Evolutionary conservation across 805 yeast species (phyloP).

Genomic region (Starmera quercuum): DNA sequence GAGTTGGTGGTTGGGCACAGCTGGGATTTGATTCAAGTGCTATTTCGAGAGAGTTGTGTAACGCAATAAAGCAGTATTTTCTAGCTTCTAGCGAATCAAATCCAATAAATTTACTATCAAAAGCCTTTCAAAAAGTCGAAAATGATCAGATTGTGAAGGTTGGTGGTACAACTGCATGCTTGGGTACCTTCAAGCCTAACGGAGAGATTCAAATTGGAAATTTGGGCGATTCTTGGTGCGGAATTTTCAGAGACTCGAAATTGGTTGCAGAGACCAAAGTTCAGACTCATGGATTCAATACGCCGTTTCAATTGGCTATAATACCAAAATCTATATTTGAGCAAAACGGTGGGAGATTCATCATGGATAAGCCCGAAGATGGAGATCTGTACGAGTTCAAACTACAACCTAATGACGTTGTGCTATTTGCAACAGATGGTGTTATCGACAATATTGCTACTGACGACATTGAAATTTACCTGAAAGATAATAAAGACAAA

Average conservation of each 20-base stretch:
- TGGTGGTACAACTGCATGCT: constrained; percentile 92
- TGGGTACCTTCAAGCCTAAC: constrained; percentile 58
- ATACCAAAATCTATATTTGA: constrained; percentile 58
- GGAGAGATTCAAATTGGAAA: constrained; percentile 61
- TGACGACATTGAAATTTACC: constrained; percentile 61
- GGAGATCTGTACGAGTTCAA: constrained; percentile 65
- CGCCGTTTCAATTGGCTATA: constrained; percentile 85
- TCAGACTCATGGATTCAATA: constrained; percentile 84
- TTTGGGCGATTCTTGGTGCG: constrained; percentile 93
- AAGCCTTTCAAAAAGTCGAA: constrained; percentile 49
- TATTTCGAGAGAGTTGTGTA: constrained; percentile 73
- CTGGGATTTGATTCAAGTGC: constrained; percentile 87
- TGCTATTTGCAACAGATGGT: constrained; percentile 90
- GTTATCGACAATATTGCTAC: constrained; percentile 77
- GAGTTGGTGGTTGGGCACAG: constrained; percentile 97
- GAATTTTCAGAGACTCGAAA: constrained; percentile 62
- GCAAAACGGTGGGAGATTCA: constrained; percentile 45
- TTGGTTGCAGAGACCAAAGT: constrained; percentile 60
- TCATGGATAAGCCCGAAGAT: constrained; percentile 60
- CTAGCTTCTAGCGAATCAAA: not conserved
- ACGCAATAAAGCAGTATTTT: constrained; percentile 33
- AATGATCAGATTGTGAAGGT: constrained; percentile 59
- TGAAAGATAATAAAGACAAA: constrained; percentile 40
- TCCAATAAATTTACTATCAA: constrained; percentile 36
- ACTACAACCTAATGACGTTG: constrained; percentile 62